These are phyloP conservation scores for Rubia tinctorum DNA, from an alignment of 305 asterid species.

Conservation along the genomic window DNA sequence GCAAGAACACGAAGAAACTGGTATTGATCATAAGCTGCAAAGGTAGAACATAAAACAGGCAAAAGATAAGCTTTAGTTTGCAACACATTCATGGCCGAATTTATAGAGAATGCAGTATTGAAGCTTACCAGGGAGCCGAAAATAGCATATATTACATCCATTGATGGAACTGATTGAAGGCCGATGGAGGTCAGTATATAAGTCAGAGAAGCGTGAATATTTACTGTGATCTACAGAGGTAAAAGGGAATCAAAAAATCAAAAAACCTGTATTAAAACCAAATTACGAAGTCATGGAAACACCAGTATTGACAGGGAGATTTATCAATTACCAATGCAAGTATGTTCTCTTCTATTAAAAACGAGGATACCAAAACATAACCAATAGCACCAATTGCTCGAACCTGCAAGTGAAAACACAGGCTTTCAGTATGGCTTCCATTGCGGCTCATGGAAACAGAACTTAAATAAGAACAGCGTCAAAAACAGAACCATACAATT, in stretches of 20 bases:
- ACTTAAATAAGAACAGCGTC: conserved; percentile 15
- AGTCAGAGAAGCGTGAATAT: conserved; percentile 75
- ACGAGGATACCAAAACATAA: conserved; percentile 75
- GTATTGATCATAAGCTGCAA: conserved; percentile 87
- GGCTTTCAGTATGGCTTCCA: conserved; percentile 12
- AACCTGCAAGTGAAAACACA: conserved; percentile 48
- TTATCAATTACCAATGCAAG: conserved; percentile 66
- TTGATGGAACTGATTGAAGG: conserved; percentile 64
- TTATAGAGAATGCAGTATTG: neutral
- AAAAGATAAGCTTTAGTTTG: conserved; percentile 5
- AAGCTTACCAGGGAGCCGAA: conserved; percentile 76
- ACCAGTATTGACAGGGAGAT: conserved; percentile 2
- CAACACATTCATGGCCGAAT: neutral
- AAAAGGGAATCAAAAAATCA: neutral
- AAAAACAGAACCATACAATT: conserved; percentile 43
- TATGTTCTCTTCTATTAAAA: conserved; percentile 88
- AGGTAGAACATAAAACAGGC: conserved; percentile 8
- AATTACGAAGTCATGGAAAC: neutral
- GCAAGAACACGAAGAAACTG: conserved; percentile 61
- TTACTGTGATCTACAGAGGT: conserved; percentile 71
- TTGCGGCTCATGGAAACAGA: neutral
- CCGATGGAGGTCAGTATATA: conserved; percentile 65
- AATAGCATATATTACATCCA: conserved; percentile 64
- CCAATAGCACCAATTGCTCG: conserved; percentile 88
- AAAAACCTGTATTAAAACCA: neutral